A percentile compares a stretch with the other conserved stretches of the same genome.
Conservation (phyloP, 257 asterid genomes). For the Knoxia roxburghii region DNA sequence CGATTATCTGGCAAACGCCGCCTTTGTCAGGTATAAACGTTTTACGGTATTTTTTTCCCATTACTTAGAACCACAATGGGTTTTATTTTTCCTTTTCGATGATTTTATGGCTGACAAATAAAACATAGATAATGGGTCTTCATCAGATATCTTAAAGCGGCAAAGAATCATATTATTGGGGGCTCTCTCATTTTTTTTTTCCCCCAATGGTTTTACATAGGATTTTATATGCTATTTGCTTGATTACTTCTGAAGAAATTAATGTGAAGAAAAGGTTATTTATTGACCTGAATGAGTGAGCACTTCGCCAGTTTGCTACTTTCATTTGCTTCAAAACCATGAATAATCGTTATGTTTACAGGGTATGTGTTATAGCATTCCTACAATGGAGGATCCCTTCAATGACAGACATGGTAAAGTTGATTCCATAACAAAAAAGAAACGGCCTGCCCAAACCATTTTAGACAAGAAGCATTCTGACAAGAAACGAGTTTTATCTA, state of each 20-base stretch:
- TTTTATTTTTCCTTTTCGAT: not conserved
- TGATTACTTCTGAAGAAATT: not conserved
- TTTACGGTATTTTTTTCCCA: not conserved
- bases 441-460: constrained; percentile 27
- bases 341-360: constrained; percentile 24
- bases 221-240: not conserved
- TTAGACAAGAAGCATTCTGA: constrained; percentile 25
- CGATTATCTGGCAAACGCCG: constrained; percentile 47
- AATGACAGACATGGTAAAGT: constrained; percentile 52
- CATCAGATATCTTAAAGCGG: not conserved
- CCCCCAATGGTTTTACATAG: not conserved
- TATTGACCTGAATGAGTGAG: no score
- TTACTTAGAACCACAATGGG: not conserved
- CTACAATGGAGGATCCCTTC: constrained; percentile 74
- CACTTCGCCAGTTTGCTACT: not conserved
- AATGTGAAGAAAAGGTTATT: not conserved
- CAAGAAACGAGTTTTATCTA: constrained; percentile 21
- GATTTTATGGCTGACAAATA: not conserved
- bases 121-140: not conserved
- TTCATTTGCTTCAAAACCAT: not conserved
- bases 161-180: not conserved
- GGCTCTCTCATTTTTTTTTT: not conserved
- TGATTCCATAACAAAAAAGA: constrained; percentile 32
- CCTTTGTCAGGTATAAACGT: constrained; percentile 32
- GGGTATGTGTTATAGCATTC: constrained; percentile 97